phyloP scores from a whole-genome alignment of 2,329 filamentous ascomycete species.

The Paramyrothecium roridum region DNA sequence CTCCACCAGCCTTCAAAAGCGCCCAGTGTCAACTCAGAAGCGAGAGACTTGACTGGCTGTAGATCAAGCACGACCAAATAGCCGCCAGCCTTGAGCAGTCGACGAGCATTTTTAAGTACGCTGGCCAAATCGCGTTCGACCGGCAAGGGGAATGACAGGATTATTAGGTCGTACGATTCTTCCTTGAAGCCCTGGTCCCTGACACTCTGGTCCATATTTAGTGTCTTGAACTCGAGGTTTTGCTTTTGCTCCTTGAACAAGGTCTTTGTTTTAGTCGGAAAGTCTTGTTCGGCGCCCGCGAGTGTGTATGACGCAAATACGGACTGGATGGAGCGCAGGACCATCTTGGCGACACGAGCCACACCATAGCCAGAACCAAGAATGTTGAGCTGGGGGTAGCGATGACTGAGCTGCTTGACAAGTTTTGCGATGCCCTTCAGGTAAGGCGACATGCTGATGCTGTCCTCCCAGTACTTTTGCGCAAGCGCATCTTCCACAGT shows the following conservation, averaged over 20 bases:
- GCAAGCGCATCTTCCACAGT: background rate
- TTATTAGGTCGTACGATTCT: conserved; percentile 5
- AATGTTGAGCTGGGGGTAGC: conserved; percentile 9
- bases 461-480: background rate
- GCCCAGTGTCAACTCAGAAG: conserved; percentile 3
- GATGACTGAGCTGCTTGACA: conserved; percentile 7
- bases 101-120: conserved; percentile 5
- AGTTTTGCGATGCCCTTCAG: background rate
- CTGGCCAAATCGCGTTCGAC: conserved; percentile 1
- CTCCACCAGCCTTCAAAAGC: conserved; percentile 2
- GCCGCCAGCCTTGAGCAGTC: conserved; percentile 7
- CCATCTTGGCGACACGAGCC: conserved; percentile 4
- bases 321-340: conserved; percentile 4
- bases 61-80: conserved; percentile 7
- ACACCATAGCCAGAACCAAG: conserved; percentile 6
- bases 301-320: conserved; percentile 8
- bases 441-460: background rate
- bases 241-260: background rate
- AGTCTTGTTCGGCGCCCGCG: background rate
- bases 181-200: conserved; percentile 7
- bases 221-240: background rate
- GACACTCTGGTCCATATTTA: conserved; percentile 4
- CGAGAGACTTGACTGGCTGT: conserved; percentile 2
- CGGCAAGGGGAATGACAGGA: conserved; percentile 5
- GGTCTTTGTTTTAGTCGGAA: conserved; percentile 1